Base-by-base conservation (phyloP, 129 eudicot genomes). In the Lactuca saligna region DNA sequence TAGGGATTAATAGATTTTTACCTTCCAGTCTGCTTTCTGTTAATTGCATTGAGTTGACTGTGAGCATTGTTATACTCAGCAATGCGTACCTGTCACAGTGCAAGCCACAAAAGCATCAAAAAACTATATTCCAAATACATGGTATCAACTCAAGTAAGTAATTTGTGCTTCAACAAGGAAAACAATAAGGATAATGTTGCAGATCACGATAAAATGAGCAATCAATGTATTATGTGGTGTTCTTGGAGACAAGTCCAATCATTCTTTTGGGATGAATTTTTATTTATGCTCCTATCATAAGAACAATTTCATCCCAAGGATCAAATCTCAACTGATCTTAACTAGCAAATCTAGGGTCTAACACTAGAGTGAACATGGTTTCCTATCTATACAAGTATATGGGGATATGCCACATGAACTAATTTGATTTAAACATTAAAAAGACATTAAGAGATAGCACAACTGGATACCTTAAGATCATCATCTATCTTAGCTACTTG, bases 11-110 rank as follows among this genome's bases (percentile, higher is more conserved):
- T 34, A 50, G 61, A 49, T n/a, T 17, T 66, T 61, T 83, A 91
- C 97, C 97, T 87, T 78, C 96, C 97, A 6, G 85, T 77, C 66
- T 91, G 96, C 89, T 91, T 91, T 65, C 92, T 67, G 75, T 91
- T 91, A 25, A 88, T 88, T 66, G 87, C 86, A 79, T 82, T 88
- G 33, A 88, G 91, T 79, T 86, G 88, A 73, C 97, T 91, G 68
- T 89, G 86, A 54, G 86, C 91, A 76, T 88, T 91, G 82, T 73
- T 85, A 79, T 86, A 84, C 72, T 84, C 87, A 63, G 98, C 86
- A 79, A 82, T 82, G 34, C 96, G 90, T 65, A 88, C 91, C 91
- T 91, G 79, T 74, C 35, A 70, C 35, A 34, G 73, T 54, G 57
- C 69, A 65, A 38, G 53, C 7, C 41, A n/a, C 58, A 65, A 65